These are phyloP conservation scores for Thermothelomyces thermophilus DNA, from an alignment of 2,329 filamentous ascomycete species.

Conservation along the genomic window DNA sequence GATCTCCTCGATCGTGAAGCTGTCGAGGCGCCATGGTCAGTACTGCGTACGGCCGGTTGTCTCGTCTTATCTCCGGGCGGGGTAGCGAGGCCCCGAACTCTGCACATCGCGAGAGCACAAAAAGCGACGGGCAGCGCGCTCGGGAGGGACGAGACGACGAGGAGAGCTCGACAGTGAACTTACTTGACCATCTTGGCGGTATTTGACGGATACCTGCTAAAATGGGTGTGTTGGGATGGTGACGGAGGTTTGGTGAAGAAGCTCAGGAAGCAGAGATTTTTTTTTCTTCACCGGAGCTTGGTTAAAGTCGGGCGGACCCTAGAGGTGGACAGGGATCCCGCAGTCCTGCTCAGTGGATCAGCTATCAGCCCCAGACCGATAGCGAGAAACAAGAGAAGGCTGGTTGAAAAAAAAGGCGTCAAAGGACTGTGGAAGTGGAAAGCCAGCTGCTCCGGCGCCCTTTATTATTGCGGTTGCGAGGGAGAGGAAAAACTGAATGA, in stretches of 20 bases:
- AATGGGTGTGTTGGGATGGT: conserved; percentile 23
- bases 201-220: conserved; percentile 38
- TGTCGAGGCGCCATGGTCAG: conserved; percentile 50
- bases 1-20: conserved; percentile 98
- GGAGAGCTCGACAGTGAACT: conserved; percentile 42
- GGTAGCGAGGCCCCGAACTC: conserved; percentile 19
- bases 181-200: conserved; percentile 99
- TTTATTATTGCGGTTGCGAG: conserved; percentile 18
- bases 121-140: neutral
- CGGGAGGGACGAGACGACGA: neutral
- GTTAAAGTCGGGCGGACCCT: conserved; percentile 15
- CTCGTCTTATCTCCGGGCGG: conserved; percentile 37
- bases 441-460: conserved; percentile 20
- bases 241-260: conserved; percentile 20
- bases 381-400: conserved; percentile 21
- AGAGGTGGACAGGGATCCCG: conserved; percentile 19
- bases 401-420: conserved; percentile 18
- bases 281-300: conserved; percentile 15
- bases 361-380: conserved; percentile 25
- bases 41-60: conserved; percentile 21
- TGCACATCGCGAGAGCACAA: conserved; percentile 2
- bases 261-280: conserved; percentile 22
- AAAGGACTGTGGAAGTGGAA: conserved; percentile 15
- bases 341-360: conserved; percentile 21
- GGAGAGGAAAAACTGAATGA: conserved; percentile 19